phyloP scores from a whole-genome alignment of 257 asterid genomes.

The Fraxinus cuspidata region DNA sequence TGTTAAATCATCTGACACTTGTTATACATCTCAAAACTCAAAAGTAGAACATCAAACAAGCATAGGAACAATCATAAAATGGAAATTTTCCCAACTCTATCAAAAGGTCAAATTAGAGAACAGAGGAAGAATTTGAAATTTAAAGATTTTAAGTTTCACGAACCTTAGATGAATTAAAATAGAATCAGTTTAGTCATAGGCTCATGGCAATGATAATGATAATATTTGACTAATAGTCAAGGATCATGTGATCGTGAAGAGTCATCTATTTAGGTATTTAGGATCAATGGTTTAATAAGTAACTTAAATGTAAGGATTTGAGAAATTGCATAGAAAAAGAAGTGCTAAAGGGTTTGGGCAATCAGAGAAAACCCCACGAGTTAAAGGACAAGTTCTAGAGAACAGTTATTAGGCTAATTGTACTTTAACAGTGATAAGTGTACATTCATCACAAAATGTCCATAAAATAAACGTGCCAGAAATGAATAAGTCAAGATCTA shows the following conservation, averaged over 20 bases:
- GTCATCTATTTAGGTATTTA: not conserved
- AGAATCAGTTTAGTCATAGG: not conserved
- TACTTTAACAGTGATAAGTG: not conserved
- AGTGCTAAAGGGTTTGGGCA: not conserved
- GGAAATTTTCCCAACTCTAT: conserved; percentile 1
- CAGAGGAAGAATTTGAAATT: not conserved
- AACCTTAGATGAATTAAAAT: not conserved
- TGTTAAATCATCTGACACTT: conserved; percentile 16
- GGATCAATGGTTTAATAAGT: not conserved
- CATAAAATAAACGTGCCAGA: not conserved
- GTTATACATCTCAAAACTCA: conserved; percentile 13
- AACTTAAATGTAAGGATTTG: not conserved
- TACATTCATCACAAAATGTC: not conserved
- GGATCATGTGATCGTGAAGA: not conserved
- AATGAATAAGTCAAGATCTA: not conserved
- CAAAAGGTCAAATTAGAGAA: conserved; percentile 16
- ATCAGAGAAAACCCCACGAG: not conserved
- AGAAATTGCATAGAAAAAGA: not conserved
- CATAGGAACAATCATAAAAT: not conserved
- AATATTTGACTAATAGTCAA: not conserved
- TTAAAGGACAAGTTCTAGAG: not conserved
- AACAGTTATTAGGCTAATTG: not conserved
- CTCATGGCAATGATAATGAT: not conserved
- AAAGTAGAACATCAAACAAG: conserved; percentile 12
- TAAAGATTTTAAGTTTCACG: not conserved